Conservation (phyloP, 306 rosid species). For the Comarum palustre region DNA sequence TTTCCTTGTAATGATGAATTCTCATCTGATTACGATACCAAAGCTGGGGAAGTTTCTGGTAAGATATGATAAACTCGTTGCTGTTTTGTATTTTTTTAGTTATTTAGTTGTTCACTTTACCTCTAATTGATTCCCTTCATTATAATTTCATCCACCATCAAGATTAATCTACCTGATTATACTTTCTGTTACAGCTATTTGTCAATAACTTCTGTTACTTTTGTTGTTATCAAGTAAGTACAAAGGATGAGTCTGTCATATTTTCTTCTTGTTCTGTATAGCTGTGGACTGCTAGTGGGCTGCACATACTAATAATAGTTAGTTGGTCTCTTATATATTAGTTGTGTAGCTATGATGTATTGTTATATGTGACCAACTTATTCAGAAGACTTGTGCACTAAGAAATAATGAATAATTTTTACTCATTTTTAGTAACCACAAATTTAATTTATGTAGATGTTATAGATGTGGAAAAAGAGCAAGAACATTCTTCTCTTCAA, state of each 20-base stretch:
- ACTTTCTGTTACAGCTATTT: conserved; percentile 1
- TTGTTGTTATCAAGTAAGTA: background rate
- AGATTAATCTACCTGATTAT: background rate
- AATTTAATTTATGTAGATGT: conserved; percentile 44
- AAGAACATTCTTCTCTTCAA: conserved; percentile 88
- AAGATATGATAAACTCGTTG: conserved; percentile 8
- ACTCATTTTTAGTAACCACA: background rate
- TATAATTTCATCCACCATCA: background rate
- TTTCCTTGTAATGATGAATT: conserved; percentile 57
- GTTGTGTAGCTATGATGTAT: background rate
- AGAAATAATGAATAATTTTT: background rate
- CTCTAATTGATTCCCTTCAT: conserved; percentile 6
- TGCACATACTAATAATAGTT: background rate
- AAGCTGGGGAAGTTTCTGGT: conserved; percentile 67
- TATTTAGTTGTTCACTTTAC: background rate
- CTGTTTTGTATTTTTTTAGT: background rate
- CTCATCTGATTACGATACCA: conserved; percentile 60
- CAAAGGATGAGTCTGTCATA: background rate
- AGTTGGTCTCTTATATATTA: background rate
- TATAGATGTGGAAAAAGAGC: conserved; percentile 70
- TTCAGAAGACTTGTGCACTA: background rate
- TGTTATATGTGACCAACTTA: background rate
- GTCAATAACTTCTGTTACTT: background rate
- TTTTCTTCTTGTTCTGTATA: background rate
- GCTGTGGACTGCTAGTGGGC: background rate